A percentile compares a stretch with the other conserved stretches of the same genome.
Evolutionary conservation across 352 stramenopile genomes (phyloP).

Genomic region (Globisporangium takayamanum): DNA sequence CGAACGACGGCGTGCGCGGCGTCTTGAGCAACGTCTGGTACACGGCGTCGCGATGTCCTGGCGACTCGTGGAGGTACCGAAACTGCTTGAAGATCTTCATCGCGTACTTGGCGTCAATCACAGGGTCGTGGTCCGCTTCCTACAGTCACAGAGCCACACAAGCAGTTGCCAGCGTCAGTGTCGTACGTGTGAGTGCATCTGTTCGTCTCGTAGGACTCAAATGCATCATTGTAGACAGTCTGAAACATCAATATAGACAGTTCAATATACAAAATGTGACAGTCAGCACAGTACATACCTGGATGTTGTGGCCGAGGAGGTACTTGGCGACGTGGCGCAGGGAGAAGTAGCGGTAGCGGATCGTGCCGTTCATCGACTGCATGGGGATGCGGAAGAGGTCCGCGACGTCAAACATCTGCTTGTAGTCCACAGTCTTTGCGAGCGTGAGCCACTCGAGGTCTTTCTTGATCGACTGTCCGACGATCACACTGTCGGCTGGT

Average conservation of each 20-base stretch:
- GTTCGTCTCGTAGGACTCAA: not conserved
- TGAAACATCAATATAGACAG: not conserved
- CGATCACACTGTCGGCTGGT: constrained; percentile 80
- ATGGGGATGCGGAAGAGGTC: constrained; percentile 81
- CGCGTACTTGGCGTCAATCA: constrained; percentile 83
- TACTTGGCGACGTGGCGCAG: constrained; percentile 81
- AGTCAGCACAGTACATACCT: constrained; percentile 21
- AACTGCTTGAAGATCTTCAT: constrained; percentile 89
- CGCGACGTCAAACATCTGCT: constrained; percentile 76
- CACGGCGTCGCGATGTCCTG: constrained; percentile 66
- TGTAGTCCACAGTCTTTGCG: constrained; percentile 80
- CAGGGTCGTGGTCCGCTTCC: constrained; percentile 77
- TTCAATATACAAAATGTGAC: not conserved
- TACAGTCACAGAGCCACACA: constrained; percentile 7
- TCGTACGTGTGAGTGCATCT: not conserved
- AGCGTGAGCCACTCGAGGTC: constrained; percentile 89
- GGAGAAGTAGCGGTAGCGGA: constrained; percentile 82
- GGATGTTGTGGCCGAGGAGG: constrained; percentile 72
- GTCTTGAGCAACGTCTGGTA: constrained; percentile 80
- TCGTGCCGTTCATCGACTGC: constrained; percentile 61
- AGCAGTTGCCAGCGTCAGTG: not conserved
- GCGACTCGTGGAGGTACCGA: constrained; percentile 71
- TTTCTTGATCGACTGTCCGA: constrained; percentile 91
- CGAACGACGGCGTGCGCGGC: constrained; percentile 78
- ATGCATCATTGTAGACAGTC: too few relatives aligned